These are phyloP conservation scores for Cladorrhinum sp. DNA, from an alignment of 2,329 filamentous ascomycete species.

Conservation along the genomic window DNA sequence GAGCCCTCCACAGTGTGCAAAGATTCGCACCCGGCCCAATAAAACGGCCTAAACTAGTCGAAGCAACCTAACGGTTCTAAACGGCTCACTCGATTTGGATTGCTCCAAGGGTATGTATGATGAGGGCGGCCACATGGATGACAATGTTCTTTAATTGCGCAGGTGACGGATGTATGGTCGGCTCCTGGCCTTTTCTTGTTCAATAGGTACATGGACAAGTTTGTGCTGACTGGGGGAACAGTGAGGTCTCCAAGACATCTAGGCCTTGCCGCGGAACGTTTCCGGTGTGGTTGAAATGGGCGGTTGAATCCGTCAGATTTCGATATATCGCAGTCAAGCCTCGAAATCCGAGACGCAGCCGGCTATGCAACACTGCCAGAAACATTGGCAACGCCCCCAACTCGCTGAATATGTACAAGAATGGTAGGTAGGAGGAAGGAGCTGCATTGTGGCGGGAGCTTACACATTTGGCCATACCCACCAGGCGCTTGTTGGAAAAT, in stretches of 20 bases:
- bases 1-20: slow-evolving; percentile 8
- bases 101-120: no score
- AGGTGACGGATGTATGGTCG: neutral
- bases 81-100: neutral
- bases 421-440: slow-evolving; percentile 3
- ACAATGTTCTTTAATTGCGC: neutral
- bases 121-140: neutral
- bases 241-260: neutral
- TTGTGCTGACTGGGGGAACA: slow-evolving; percentile 3
- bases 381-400: neutral
- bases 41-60: neutral
- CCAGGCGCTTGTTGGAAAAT: neutral
- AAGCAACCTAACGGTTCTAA: neutral
- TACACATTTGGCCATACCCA: neutral
- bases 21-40: slow-evolving; percentile 21
- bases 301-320: slow-evolving; percentile 5
- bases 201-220: neutral
- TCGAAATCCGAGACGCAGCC: neutral
- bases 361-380: neutral
- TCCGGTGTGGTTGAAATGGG: neutral
- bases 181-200: neutral
- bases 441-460: neutral
- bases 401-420: slow-evolving; percentile 11
- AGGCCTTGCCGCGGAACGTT: neutral
- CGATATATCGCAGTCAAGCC: neutral